A percentile compares a stretch with the other conserved stretches of the same genome.
Conservation (phyloP, 257 asterid genomes). For the Knoxia roxburghii region DNA sequence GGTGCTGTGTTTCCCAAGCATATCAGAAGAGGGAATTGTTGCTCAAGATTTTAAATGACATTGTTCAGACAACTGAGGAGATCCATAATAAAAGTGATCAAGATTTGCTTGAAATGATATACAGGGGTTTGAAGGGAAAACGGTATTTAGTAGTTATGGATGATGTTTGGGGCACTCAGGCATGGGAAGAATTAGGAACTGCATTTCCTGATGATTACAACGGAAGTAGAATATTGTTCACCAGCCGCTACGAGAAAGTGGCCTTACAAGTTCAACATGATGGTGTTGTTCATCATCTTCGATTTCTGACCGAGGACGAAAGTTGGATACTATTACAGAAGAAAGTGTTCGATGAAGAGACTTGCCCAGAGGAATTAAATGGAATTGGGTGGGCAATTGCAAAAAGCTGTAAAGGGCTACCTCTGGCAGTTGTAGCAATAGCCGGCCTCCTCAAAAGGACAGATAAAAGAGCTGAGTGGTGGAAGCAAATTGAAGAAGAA, state of each 20-base stretch:
- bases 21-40: constrained; percentile 4
- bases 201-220: constrained; percentile 12
- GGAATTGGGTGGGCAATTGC: constrained; percentile 13
- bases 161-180: constrained; percentile 12
- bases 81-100: neutral
- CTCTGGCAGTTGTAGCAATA: constrained; percentile 12
- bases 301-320: neutral
- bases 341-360: neutral
- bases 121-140: neutral
- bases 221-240: constrained; percentile 24
- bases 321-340: constrained; percentile 11
- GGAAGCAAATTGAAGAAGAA: constrained; percentile 3
- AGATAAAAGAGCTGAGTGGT: neutral
- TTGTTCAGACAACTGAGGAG: neutral
- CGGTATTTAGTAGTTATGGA: constrained; percentile 22
- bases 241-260: constrained; percentile 16
- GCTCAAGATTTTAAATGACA: neutral
- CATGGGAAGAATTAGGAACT: constrained; percentile 12
- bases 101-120: neutral
- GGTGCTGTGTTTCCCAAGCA: constrained; percentile 16
- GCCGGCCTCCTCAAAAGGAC: constrained; percentile 13
- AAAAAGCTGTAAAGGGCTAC: constrained; percentile 4
- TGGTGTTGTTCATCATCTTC: constrained; percentile 9
- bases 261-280: neutral
- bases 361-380: neutral